These are phyloP conservation scores for Physaria fendleri DNA, from an alignment of 345 rosid genomes.

Conservation along the genomic window DNA sequence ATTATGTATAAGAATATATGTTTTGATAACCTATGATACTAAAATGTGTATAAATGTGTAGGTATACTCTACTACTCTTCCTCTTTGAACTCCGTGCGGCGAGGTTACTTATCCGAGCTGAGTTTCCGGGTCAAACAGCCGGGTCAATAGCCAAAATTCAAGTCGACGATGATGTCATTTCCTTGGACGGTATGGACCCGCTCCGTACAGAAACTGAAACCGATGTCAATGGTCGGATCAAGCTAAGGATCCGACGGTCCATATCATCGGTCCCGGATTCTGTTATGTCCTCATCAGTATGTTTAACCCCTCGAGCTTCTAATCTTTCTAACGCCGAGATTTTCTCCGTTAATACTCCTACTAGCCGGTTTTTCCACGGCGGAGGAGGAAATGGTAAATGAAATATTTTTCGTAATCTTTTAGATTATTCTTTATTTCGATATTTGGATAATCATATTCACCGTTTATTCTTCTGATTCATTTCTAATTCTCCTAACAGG, in stretches of 20 bases:
- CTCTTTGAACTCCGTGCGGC: slow-evolving; percentile 51
- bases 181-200: slow-evolving; percentile 42
- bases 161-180: slow-evolving; percentile 49
- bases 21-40: slow-evolving; percentile 6
- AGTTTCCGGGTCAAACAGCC: slow-evolving; percentile 46
- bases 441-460: too few species aligned
- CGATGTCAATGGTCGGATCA: slow-evolving; percentile 39
- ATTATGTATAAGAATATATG: slow-evolving; percentile 18
- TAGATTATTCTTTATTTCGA: too few species aligned
- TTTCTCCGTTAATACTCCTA: slow-evolving; percentile 44
- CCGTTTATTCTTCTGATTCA: too few species aligned
- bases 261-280: slow-evolving; percentile 32
- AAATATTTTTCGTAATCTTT: too few species aligned
- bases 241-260: slow-evolving; percentile 33
- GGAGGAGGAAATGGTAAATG: slow-evolving; percentile 45
- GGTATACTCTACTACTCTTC: slow-evolving; percentile 43
- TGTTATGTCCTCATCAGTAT: slow-evolving; percentile 23
- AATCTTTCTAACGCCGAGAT: slow-evolving; percentile 49
- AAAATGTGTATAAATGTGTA: background rate
- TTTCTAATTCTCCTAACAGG: too few species aligned
- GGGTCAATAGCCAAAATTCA: slow-evolving; percentile 38
- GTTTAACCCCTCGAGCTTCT: slow-evolving; percentile 46
- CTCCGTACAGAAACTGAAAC: slow-evolving; percentile 45
- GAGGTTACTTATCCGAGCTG: slow-evolving; percentile 36
- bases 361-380: slow-evolving; percentile 50